Evolutionary conservation across 2,329 filamentous ascomycete genomes (phyloP).

Genomic region (Seiridium cupressi): DNA sequence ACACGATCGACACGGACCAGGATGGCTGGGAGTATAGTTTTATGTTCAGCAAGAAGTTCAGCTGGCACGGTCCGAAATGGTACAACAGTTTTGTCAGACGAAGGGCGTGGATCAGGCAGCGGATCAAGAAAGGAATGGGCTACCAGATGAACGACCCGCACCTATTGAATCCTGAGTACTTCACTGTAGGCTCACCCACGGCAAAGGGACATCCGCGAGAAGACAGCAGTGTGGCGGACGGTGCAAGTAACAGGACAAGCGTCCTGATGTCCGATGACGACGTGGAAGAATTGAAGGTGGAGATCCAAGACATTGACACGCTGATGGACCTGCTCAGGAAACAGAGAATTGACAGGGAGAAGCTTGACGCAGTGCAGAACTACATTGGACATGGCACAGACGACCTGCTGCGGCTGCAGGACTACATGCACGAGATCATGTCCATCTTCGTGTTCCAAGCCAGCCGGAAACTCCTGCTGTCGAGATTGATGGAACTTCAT

Average conservation of each 20-base stretch:
- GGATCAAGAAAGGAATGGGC: slow-evolving; percentile 59
- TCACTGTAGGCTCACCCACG: slow-evolving; percentile 65
- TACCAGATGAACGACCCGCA: slow-evolving; percentile 55
- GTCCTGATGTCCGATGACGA: slow-evolving; percentile 20
- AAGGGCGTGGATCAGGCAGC: slow-evolving; percentile 81
- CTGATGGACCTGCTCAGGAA: slow-evolving; percentile 67
- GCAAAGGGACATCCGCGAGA: slow-evolving; percentile 38
- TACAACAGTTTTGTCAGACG: slow-evolving; percentile 93
- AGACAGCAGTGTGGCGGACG: slow-evolving; percentile 29
- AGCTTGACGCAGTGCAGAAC: slow-evolving; percentile 76
- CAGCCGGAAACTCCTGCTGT: slow-evolving; percentile 74
- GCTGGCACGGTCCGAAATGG: slow-evolving; percentile 90
- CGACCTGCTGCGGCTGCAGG: slow-evolving; percentile 72
- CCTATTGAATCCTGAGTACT: slow-evolving; percentile 75
- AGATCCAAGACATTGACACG: slow-evolving; percentile 62
- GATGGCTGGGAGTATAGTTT: slow-evolving; percentile 97
- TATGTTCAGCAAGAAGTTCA: slow-evolving; percentile 70
- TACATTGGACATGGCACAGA: slow-evolving; percentile 77
- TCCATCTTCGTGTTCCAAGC: slow-evolving; percentile 84
- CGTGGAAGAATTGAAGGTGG: slow-evolving; percentile 50
- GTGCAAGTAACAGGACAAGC: slow-evolving; percentile 24
- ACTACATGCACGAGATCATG: slow-evolving; percentile 84
- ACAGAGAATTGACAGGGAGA: slow-evolving; percentile 85
- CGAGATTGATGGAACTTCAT: slow-evolving; percentile 64
- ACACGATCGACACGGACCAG: slow-evolving; percentile 68